A percentile compares a stretch with the other conserved stretches of the same genome.
Evolutionary conservation across 768 basidiomycete species (phyloP).

Genomic region (Lanmaoa pseudosensibilis): DNA sequence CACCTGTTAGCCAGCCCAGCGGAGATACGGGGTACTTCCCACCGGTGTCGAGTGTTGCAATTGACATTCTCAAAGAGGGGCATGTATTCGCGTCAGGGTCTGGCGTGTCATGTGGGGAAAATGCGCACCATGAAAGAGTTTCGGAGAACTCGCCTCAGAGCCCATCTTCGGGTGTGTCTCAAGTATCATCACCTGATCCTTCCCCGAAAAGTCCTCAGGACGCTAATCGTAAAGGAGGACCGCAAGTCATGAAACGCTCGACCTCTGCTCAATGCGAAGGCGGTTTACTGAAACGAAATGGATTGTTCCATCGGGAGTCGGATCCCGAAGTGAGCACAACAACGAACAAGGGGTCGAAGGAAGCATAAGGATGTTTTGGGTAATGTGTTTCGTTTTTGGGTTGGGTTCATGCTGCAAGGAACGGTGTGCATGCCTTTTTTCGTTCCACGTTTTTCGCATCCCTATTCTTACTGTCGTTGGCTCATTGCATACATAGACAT

Average conservation of each 20-base stretch:
- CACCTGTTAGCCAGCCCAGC: conserved; percentile 33
- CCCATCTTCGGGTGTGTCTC: conserved; percentile 8
- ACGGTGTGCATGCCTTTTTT: conserved; percentile 2
- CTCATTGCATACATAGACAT: conserved; percentile 13
- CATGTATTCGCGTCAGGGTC: conserved; percentile 1
- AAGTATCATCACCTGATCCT: conserved; percentile 6
- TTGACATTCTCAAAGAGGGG: conserved; percentile 38
- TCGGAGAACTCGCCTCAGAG: conserved; percentile 8
- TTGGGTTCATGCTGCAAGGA: not conserved
- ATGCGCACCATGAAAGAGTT: not conserved
- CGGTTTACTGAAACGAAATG: conserved; percentile 28
- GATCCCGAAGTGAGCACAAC: conserved; percentile 28
- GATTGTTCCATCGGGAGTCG: conserved; percentile 32
- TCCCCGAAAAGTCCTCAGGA: conserved; percentile 15
- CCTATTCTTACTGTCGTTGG: conserved; percentile 1
- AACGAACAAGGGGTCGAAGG: conserved; percentile 25
- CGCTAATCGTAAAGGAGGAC: conserved; percentile 11
- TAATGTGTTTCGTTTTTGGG: conserved; percentile 13
- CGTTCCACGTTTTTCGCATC: conserved; percentile 6
- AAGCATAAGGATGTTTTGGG: conserved; percentile 18
- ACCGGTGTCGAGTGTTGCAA: conserved; percentile 35
- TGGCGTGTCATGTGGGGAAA: not conserved
- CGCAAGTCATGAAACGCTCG: conserved; percentile 29
- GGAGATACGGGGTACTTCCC: conserved; percentile 44
- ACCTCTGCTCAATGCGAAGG: conserved; percentile 30